Evolutionary conservation across 2,329 filamentous ascomycete species (phyloP), one percentile per base, ranked within the genome.

Genomic region (Aulographum hederae): DNA sequence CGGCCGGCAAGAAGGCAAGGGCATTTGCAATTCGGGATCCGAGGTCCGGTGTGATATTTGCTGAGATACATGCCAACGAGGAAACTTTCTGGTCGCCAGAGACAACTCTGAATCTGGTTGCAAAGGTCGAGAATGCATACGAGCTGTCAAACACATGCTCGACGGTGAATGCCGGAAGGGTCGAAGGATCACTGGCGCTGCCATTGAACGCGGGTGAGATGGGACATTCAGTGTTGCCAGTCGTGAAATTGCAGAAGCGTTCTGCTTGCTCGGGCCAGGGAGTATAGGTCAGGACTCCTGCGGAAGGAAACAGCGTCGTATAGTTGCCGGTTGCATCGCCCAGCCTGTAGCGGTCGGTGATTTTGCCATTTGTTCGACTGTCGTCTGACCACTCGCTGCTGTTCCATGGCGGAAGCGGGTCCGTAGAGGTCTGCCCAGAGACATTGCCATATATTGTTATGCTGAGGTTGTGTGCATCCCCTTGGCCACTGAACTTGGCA

Each of bases 371-470:
- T 1, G 65, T 72, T 30, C 62, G 48, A 21, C 65, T 67, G 1
- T 61, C 46, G 46, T 89, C 60, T 42, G 65, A 52, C 15, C 35
- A 81, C 29, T 61, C 56, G 0, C 68, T 52, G 46, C 70, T 65
- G 42, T 65, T 52, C 13, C 65, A 53, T 1, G 67, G 44, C 20
- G 81, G 82, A 32, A 82, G 67, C n/a, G 21, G 37, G n/a, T 60
- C 57, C 10, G 55, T 47, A 2, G 62, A 61, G 28, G 67, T 63
- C 31, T 75, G 70, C 29, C 89, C 89, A 6, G 76, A 79, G 18
- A 95, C 82, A 53, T 95, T 94, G 32, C 85, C 86, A 60, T 82
- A 95, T 29, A 93, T 67, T 2, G 73, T 89, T 34, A 94, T 60
- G 39, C 69, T 72, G 30, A 98, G 62, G 26, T 65, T 69, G 46